Percentiles rank a stretch among this genome's conserved stretches.
Evolutionary conservation across 148 eudicot species (phyloP).

Genomic region (Chenopodium quinoa): DNA sequence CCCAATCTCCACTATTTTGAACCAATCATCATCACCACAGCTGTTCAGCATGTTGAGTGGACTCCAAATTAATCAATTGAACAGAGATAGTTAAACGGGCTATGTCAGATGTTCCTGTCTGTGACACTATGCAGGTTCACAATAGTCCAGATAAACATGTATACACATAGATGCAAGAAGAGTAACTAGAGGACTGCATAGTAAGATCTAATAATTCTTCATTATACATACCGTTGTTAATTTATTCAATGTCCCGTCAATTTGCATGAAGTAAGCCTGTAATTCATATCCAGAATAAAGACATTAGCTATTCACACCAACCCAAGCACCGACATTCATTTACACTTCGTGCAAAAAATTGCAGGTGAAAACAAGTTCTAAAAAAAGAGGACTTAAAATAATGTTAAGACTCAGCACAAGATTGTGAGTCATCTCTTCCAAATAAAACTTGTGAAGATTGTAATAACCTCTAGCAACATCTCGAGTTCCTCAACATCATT

Average conservation of each 20-base stretch:
- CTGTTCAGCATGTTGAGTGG: neutral
- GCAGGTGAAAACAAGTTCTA: neutral
- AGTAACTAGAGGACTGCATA: neutral
- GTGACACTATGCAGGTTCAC: neutral
- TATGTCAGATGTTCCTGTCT: neutral
- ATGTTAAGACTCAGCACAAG: neutral
- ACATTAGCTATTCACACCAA: conserved; percentile 7
- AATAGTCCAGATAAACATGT: neutral
- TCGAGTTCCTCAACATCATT: conserved; percentile 81
- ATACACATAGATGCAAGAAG: neutral
- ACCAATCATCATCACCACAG: neutral
- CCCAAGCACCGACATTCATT: neutral
- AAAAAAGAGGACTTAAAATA: neutral
- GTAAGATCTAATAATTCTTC: neutral
- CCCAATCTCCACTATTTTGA: neutral
- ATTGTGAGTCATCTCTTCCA: neutral
- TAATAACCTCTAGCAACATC: conserved; percentile 67
- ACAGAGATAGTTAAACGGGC: neutral
- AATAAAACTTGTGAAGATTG: conserved; percentile 1
- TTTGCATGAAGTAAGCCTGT: conserved; percentile 84
- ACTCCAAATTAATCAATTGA: neutral
- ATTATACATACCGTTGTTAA: conserved; percentile 50
- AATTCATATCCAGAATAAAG: conserved; percentile 21
- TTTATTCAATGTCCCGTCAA: conserved; percentile 68
- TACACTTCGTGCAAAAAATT: neutral